phyloP scores from a whole-genome alignment of 2,329 filamentous ascomycete species.

The Cladophialophora carrionii region DNA sequence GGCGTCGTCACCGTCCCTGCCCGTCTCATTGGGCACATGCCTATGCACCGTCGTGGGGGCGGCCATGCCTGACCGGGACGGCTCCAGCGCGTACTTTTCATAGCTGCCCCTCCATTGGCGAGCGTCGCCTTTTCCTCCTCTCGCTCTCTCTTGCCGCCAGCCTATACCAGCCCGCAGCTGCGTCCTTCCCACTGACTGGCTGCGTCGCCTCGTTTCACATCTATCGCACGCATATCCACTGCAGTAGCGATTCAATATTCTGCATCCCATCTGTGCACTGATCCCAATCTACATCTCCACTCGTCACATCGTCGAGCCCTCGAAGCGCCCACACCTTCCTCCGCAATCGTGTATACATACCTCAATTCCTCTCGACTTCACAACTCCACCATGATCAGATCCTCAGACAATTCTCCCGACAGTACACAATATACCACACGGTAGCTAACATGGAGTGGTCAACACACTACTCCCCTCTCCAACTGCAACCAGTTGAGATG shows the following conservation, averaged over 20 bases:
- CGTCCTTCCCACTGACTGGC: constrained; percentile 25
- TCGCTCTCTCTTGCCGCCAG: constrained; percentile 30
- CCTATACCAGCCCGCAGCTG: constrained; percentile 23
- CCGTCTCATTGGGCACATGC: constrained; percentile 10
- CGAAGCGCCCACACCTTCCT: constrained; percentile 31
- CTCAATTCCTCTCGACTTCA: constrained; percentile 32
- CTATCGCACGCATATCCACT: constrained; percentile 31
- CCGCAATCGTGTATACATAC: constrained; percentile 33
- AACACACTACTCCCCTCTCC: constrained; percentile 20
- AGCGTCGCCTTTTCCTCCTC: background rate
- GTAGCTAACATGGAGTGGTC: constrained; percentile 34
- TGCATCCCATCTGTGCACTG: constrained; percentile 25
- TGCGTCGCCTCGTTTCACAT: constrained; percentile 32
- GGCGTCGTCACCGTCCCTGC: constrained; percentile 12
- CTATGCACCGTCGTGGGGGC: constrained; percentile 18
- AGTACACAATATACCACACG: constrained; percentile 6
- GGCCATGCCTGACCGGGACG: constrained; percentile 24
- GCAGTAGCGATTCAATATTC: constrained; percentile 29
- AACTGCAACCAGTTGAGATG: constrained; percentile 32
- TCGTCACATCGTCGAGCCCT: constrained; percentile 31
- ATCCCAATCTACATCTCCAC: constrained; percentile 25
- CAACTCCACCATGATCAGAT: constrained; percentile 30
- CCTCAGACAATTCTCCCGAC: constrained; percentile 22
- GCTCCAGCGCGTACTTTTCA: constrained; percentile 35
- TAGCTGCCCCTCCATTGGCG: constrained; percentile 30